Evolutionary conservation across 139 green algal genomes (phyloP).

Genomic region (Chlamydomonas incerta): DNA sequence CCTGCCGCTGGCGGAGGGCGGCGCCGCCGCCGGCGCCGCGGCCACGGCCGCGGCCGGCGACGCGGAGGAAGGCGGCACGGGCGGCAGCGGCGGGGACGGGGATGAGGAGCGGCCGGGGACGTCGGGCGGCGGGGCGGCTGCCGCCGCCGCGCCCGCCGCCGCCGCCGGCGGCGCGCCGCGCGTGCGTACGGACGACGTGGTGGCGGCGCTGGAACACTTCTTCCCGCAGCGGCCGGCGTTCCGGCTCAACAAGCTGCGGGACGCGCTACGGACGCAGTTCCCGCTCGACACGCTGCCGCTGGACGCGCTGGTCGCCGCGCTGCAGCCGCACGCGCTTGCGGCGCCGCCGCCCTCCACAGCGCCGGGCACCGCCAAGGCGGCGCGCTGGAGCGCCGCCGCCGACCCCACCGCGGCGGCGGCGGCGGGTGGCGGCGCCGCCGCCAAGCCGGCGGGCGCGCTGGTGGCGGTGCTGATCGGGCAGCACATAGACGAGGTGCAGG

Average conservation of each 20-base stretch:
- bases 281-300: not conserved
- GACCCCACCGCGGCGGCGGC: too few relatives aligned
- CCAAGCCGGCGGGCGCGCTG: not conserved
- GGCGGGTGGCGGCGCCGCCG: too few relatives aligned
- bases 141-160: too few relatives aligned
- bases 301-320: not conserved
- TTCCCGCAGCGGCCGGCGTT: constrained; percentile 35
- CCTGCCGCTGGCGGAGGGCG: not conserved
- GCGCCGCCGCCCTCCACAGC: not conserved
- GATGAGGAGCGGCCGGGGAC: not conserved
- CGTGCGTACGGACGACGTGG: not conserved
- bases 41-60: not conserved
- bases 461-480: constrained; percentile 6
- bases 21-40: not conserved
- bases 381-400: not conserved
- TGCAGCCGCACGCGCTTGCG: constrained; percentile 17
- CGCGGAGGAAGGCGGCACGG: not conserved
- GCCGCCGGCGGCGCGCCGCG: not conserved
- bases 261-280: constrained; percentile 25
- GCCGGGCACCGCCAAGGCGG: not conserved
- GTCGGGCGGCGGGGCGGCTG: not conserved
- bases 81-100: not conserved
- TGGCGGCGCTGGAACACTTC: constrained; percentile 5
- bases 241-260: constrained; percentile 31
- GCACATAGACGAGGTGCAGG: constrained; percentile 37